phyloP scores from a whole-genome alignment of 2,329 filamentous ascomycete species.

The Mycogone perniciosa region DNA sequence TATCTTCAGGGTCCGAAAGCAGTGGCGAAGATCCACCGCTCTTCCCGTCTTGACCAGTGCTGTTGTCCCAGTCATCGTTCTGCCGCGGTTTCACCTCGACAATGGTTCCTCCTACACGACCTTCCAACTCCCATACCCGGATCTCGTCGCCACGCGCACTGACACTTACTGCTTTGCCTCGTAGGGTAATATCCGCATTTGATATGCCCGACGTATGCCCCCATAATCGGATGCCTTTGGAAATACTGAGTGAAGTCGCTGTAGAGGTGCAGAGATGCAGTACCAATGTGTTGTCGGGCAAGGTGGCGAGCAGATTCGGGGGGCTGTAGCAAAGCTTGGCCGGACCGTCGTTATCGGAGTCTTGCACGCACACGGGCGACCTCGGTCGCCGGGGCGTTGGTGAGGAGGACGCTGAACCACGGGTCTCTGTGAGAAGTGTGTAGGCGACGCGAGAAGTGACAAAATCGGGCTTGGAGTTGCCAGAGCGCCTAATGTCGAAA shows the following conservation, averaged over 20 bases:
- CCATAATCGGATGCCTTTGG: slow-evolving; percentile 71
- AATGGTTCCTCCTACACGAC: slow-evolving; percentile 50
- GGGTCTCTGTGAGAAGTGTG: slow-evolving; percentile 27
- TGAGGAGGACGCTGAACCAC: slow-evolving; percentile 14
- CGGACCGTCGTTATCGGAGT: slow-evolving; percentile 38
- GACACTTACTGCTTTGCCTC: slow-evolving; percentile 86
- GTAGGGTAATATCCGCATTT: slow-evolving; percentile 74
- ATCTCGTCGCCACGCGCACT: slow-evolving; percentile 72
- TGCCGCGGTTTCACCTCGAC: slow-evolving; percentile 44
- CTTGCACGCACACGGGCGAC: slow-evolving; percentile 7
- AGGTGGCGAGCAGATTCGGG: slow-evolving; percentile 77
- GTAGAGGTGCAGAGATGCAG: slow-evolving; percentile 76
- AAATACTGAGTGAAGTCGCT: slow-evolving; percentile 58
- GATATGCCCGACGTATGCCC: slow-evolving; percentile 88
- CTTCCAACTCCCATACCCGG: slow-evolving; percentile 85
- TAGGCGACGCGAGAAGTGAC: slow-evolving; percentile 32
- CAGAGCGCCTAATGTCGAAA: slow-evolving; percentile 52
- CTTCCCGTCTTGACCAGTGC: neutral
- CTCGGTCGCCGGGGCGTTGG: slow-evolving; percentile 8
- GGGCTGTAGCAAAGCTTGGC: slow-evolving; percentile 65
- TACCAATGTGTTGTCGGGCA: slow-evolving; percentile 82
- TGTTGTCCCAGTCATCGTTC: slow-evolving; percentile 14
- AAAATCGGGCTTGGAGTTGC: slow-evolving; percentile 21
- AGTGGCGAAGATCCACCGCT: neutral
- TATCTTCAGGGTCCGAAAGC: slow-evolving; percentile 36